Percentiles rank a stretch among this genome's conserved stretches.
phyloP scores from a whole-genome alignment of 768 basidiomycete species.

The Termitomyces sp. region DNA sequence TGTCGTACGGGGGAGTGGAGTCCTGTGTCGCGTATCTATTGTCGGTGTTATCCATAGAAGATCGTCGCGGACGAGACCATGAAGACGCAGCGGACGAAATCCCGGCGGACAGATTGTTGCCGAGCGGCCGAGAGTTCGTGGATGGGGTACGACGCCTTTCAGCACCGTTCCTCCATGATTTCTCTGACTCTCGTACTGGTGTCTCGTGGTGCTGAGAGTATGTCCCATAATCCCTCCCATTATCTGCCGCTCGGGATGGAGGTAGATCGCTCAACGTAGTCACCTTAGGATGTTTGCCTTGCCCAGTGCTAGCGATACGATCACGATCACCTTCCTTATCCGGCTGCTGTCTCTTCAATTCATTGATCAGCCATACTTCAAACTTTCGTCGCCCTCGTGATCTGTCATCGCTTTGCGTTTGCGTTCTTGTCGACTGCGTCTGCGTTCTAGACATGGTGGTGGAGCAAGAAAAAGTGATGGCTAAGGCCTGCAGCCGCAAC shows the following conservation, averaged over 20 bases:
- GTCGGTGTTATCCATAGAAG: not conserved
- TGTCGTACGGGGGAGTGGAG: not conserved
- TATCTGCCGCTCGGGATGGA: not conserved
- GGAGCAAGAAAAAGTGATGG: not conserved
- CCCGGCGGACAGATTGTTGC: not conserved
- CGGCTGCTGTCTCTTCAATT: not conserved
- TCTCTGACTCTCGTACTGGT: not conserved
- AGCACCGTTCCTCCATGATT: not conserved
- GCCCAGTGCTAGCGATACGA: not conserved
- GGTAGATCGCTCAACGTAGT: constrained; percentile 1
- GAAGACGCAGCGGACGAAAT: not conserved
- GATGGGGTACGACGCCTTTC: not conserved
- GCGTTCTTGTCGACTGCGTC: not conserved
- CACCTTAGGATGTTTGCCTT: not conserved
- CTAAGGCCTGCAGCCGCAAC: not conserved
- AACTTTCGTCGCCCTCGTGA: not conserved
- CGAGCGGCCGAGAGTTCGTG: not conserved
- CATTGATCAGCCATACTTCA: not conserved
- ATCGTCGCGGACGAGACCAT: not conserved
- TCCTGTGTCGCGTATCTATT: not conserved
- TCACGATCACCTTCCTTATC: not conserved
- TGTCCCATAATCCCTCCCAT: not conserved
- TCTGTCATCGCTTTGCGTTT: not conserved
- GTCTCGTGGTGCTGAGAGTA: not conserved
- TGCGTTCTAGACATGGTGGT: constrained; percentile 5